Percentiles rank a stretch among this genome's conserved stretches.
phyloP scores from a whole-genome alignment of 257 asterid genomes.

The Striga asiatica region DNA sequence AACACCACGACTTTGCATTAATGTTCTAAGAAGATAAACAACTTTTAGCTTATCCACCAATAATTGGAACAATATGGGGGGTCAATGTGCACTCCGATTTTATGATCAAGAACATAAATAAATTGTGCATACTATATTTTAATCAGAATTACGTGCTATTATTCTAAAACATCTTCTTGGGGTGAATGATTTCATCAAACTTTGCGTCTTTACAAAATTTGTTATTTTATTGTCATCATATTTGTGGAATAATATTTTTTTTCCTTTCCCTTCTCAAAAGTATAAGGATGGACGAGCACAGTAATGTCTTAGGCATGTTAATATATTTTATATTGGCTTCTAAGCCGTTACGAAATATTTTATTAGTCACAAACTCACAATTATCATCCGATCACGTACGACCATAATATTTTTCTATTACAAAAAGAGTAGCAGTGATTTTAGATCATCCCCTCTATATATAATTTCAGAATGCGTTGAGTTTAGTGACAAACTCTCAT shows the following conservation, averaged over 20 bases:
- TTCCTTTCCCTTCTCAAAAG: neutral
- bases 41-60: conserved; percentile 18
- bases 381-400: neutral
- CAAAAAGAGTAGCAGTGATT: no score
- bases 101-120: neutral
- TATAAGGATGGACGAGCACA: conserved; percentile 10
- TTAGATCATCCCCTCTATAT: no score
- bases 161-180: conserved; percentile 6
- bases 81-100: conserved; percentile 10
- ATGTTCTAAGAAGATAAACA: conserved; percentile 17
- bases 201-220: neutral
- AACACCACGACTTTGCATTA: conserved; percentile 14
- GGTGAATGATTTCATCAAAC: conserved; percentile 10
- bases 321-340: neutral
- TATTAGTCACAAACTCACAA: neutral
- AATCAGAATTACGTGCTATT: conserved; percentile 5
- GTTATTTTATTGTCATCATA: no score
- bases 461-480: no score
- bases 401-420: neutral
- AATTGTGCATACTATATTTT: neutral
- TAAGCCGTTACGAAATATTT: neutral
- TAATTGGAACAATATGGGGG: conserved; percentile 29
- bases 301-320: neutral
- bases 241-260: neutral
- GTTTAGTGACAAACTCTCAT: no score